Conservation (phyloP, 208 protist species). For the Acanthamoeba castellanii region DNA sequence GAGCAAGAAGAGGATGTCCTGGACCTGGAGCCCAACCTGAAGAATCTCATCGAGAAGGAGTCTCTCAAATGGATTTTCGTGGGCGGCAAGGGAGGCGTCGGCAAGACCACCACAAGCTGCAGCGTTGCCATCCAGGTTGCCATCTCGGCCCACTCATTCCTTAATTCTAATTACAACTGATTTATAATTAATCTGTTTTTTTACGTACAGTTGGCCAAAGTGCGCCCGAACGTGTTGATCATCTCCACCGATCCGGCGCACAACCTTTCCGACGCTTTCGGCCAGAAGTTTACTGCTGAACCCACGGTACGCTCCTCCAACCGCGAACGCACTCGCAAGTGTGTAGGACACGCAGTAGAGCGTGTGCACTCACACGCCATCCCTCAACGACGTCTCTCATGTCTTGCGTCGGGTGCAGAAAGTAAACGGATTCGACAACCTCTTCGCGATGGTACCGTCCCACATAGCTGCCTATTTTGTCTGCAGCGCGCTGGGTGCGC, state of each 20-base stretch:
- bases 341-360: too few relatives aligned
- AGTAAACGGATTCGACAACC: conserved; percentile 94
- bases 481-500: neutral
- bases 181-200: neutral
- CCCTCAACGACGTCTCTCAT: neutral
- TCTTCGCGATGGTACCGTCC: conserved; percentile 94
- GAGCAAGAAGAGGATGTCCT: conserved; percentile 44
- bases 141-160: neutral
- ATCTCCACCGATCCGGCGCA: conserved; percentile 99
- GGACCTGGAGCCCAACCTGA: conserved; percentile 85
- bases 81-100: conserved; percentile 99
- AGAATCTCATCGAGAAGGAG: conserved; percentile 91
- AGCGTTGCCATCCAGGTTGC: conserved; percentile 81
- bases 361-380: neutral
- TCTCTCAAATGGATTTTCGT: conserved; percentile 95
- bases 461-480: neutral
- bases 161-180: neutral
- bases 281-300: conserved; percentile 94
- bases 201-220: conserved; percentile 90
- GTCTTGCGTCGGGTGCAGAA: neutral
- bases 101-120: conserved; percentile 92
- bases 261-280: conserved; percentile 98
- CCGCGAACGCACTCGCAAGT: too few relatives aligned
- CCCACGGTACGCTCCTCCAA: conserved; percentile 85
- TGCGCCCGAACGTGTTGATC: conserved; percentile 94